Percentiles rank a stretch among this genome's conserved stretches.
Evolutionary conservation across 805 yeast genomes (phyloP).

Genomic region (Yarrowia sp.): DNA sequence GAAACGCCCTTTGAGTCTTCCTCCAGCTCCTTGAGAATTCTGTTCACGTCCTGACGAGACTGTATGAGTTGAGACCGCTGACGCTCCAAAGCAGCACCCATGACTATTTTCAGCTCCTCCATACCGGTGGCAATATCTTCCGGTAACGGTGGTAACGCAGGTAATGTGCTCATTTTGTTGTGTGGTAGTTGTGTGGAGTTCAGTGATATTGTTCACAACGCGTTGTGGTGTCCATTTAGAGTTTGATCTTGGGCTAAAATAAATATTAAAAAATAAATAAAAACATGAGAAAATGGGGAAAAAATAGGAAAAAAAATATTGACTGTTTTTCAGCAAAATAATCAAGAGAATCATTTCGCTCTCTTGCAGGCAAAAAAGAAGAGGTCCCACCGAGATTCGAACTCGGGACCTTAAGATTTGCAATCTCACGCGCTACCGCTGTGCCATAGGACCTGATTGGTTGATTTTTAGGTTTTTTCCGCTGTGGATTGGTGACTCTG

Average conservation of each 20-base stretch:
- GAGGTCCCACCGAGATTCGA: constrained; percentile 23
- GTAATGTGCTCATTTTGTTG: constrained; percentile 3
- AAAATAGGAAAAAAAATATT: not conserved
- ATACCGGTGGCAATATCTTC: constrained; percentile 4
- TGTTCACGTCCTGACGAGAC: constrained; percentile 6
- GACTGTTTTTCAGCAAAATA: too few species aligned
- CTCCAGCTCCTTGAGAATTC: constrained; percentile 30
- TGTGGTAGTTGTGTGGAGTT: not conserved
- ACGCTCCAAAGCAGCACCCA: constrained; percentile 2
- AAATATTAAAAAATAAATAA: too few species aligned
- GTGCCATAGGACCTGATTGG: constrained; percentile 12
- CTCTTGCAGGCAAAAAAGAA: not conserved
- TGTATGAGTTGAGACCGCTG: constrained; percentile 13
- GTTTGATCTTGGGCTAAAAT: not conserved
- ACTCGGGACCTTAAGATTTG: constrained; percentile 23
- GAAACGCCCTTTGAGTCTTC: constrained; percentile 35
- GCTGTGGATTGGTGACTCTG: not conserved
- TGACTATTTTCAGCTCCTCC: constrained; percentile 21
- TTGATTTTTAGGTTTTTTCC: not conserved
- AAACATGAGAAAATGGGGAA: not conserved
- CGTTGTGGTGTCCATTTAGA: not conserved
- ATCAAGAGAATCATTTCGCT: too few species aligned
- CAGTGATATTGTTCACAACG: not conserved
- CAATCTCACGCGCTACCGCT: constrained; percentile 24
- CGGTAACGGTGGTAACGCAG: not conserved